Evolutionary conservation across 2,329 filamentous ascomycete genomes (phyloP).

Genomic region (Chaetomiaceae sp.): DNA sequence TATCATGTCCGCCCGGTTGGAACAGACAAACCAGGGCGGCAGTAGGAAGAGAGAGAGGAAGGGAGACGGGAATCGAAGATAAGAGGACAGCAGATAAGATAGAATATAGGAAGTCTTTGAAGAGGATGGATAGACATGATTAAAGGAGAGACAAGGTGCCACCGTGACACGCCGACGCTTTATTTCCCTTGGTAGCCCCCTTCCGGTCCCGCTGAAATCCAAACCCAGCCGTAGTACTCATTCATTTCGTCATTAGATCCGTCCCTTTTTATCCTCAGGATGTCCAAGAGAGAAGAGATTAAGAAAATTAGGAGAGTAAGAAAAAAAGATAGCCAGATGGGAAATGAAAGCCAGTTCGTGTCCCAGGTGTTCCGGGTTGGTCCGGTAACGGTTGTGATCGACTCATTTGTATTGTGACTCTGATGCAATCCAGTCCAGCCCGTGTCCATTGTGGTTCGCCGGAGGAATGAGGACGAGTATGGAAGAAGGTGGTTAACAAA

Average conservation of each 20-base stretch:
- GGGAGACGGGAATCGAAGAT: too few species aligned
- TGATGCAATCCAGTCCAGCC: conserved; percentile 8
- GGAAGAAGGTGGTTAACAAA: conserved; percentile 1
- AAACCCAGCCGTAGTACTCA: background rate
- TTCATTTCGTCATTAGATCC: conserved; percentile 16
- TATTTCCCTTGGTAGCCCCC: too few species aligned
- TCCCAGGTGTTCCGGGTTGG: background rate
- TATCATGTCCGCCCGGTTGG: background rate
- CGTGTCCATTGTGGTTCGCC: conserved; percentile 13
- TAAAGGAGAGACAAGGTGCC: too few species aligned
- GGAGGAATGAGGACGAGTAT: background rate
- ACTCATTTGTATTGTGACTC: conserved; percentile 2
- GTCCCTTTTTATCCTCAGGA: background rate
- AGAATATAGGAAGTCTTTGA: too few species aligned
- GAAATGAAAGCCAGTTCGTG: background rate
- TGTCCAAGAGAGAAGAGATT: background rate
- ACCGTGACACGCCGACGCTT: too few species aligned
- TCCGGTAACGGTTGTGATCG: background rate
- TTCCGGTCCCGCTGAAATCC: background rate
- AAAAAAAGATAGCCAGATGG: background rate
- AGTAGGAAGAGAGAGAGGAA: too few species aligned
- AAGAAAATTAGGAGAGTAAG: background rate
- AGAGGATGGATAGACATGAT: too few species aligned
- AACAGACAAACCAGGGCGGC: too few species aligned
- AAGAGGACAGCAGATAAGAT: too few species aligned